Conservation (phyloP, 257 asterid genomes). For the Marsdenia floribunda region DNA sequence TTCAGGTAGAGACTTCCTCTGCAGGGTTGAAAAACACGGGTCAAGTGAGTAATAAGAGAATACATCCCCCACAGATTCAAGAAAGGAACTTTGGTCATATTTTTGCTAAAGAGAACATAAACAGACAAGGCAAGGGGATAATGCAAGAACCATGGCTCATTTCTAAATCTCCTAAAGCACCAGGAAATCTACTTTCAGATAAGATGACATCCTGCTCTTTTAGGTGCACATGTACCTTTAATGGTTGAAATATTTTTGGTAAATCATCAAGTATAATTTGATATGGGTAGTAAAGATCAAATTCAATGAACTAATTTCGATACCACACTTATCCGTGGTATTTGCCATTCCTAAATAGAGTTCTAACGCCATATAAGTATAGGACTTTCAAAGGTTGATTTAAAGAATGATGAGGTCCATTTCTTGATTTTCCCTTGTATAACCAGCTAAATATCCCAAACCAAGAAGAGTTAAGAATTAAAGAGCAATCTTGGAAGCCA, state of each 20-base stretch:
- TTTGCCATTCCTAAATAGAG: too few relatives aligned
- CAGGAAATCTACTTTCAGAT: neutral
- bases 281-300: neutral
- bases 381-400: too few relatives aligned
- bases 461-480: too few relatives aligned
- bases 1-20: slow-evolving; percentile 91
- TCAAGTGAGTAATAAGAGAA: slow-evolving; percentile 15
- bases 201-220: neutral
- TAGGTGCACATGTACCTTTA: neutral
- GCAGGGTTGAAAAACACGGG: slow-evolving; percentile 24
- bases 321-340: too few relatives aligned
- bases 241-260: neutral
- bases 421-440: too few relatives aligned
- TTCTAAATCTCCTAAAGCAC: neutral
- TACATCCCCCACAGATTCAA: neutral
- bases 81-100: neutral
- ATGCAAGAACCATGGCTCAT: neutral
- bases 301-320: too few relatives aligned
- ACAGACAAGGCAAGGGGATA: neutral
- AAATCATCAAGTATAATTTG: neutral
- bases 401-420: too few relatives aligned
- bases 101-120: neutral
- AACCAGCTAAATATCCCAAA: too few relatives aligned
- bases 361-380: too few relatives aligned
- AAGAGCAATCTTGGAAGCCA: too few relatives aligned